A percentile compares a stretch with the other conserved stretches of the same genome.
Evolutionary conservation across 257 asterid genomes (phyloP).

Genomic region (Thymus mandschuricus): DNA sequence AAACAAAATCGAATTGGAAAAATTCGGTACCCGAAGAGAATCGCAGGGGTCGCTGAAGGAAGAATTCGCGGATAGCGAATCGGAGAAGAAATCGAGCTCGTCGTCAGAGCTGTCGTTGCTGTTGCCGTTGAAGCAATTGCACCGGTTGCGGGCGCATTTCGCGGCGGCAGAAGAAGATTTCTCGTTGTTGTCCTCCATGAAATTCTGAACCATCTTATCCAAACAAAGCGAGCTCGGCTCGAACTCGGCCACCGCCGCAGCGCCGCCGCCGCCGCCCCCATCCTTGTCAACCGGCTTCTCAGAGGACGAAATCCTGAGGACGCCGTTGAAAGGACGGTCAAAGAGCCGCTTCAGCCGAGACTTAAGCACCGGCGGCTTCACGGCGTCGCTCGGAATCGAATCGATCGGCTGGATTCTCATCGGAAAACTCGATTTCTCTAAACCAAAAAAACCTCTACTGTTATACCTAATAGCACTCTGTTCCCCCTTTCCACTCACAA

Average conservation of each 20-base stretch:
- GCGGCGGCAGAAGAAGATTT: constrained; percentile 45
- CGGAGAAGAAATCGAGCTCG: constrained; percentile 74
- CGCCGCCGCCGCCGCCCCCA: constrained; percentile 23
- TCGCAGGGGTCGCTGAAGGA: constrained; percentile 70
- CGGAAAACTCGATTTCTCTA: constrained; percentile 45
- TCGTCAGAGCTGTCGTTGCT: constrained; percentile 90
- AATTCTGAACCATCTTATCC: constrained; percentile 85
- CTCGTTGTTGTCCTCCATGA: constrained; percentile 73
- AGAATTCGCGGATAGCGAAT: constrained; percentile 52
- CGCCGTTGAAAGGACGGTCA: constrained; percentile 85
- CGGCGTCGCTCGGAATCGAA: constrained; percentile 50
- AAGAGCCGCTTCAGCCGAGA: constrained; percentile 83
- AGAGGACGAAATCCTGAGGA: constrained; percentile 58
- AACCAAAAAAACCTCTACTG: not conserved
- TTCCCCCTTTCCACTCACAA: constrained; percentile 27
- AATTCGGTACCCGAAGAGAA: constrained; percentile 66
- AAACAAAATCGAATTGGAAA: not conserved
- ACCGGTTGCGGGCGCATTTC: constrained; percentile 71
- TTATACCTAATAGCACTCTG: constrained; percentile 31
- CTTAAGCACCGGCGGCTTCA: constrained; percentile 58
- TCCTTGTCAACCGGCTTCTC: constrained; percentile 53
- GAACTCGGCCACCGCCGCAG: constrained; percentile 47
- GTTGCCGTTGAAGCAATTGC: constrained; percentile 91
- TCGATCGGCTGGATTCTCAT: constrained; percentile 93
- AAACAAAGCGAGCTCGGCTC: constrained; percentile 92